Base-by-base conservation (phyloP, 2,329 filamentous ascomycete genomes). In the Fusarium penzigii region DNA sequence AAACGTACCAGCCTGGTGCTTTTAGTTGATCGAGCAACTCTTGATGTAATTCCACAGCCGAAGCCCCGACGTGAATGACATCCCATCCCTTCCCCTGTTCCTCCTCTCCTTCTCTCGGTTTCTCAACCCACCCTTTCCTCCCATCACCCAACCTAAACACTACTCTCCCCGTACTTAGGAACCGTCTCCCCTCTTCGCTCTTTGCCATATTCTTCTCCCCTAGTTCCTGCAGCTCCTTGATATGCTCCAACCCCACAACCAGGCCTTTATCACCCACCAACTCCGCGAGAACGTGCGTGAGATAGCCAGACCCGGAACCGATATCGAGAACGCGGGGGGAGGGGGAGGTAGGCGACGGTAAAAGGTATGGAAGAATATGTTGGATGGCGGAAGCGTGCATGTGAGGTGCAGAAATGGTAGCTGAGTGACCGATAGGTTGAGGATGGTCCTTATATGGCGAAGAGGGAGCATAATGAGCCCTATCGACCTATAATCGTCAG, bases 51-150 rank as follows among this genome's bases (percentile, higher is more conserved):
- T 85, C 81, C 20, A 75, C 81, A 1, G 93, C 93, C 8, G 91
- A 89, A 1, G 94, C 94, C 0, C 94, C 94, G 3, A 97, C 94
- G 68, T 97, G 94, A 53, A 99, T 97, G 3, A 89, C 92, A 78
- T 97, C 91, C 79, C 93, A 99, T 0, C 85, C 80, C 29, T 70
- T 73, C 55, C 74, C 78, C 12, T 76, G 73, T 49, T 77, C 77
- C 6, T 77, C 78, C 42, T 72, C 70, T 2, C 74, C 82, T 64
- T 65, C 73, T 51, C 72, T 65, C 2, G 66, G 56, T 11, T 65
- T 61, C 62, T 79, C 81, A 2, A 78, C 65, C 48, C 82, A 87
- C 1, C 88, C 88, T 56, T 82, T 78, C 6, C 89, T 72, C 2
- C 88, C 89, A 73, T 97, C 92, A 0, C 85, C 92, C 0, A 84